Base-by-base conservation (phyloP, 1,284 basidiomycete genomes). In the Boletus calvinii region DNA sequence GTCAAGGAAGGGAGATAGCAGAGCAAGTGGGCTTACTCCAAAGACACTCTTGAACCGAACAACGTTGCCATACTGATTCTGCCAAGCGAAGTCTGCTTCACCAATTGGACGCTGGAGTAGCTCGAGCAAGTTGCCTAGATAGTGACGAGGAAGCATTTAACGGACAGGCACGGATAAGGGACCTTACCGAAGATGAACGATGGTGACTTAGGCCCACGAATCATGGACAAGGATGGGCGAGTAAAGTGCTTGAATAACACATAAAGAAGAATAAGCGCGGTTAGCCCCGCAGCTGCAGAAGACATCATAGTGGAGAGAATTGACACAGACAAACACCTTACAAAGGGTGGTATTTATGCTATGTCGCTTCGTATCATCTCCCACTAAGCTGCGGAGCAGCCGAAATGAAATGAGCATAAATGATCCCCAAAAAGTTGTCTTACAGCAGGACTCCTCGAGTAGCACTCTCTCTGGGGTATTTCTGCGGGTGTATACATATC, bases 41-140 rank as follows among this genome's bases (percentile, higher is more conserved):
- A 69, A 40, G 17, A 60, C 40, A 3, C 57, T 55, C 41, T 60
- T 69, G 50, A 71, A 55, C 1, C 66, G 62, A 32, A 72, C 34
- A 3, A 65, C 22, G 22, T 63, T 53, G 1, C 70, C 71, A 50
- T 68, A 72, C n/a, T 52, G 46, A 38, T 18, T 52, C 24, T 67
- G 62, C 70, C 71, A 72, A 32, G 51, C 59, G 39, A 71, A 64
- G n/a, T 72, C 71, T 0, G 55, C 56, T 46, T 70, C 58, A 4
- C 62, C 70, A 1, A 50, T 62, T 6, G 69, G 58, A 37, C 57
- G 52, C 37, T 59, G 66, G 42, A 59, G 54, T 22, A 69, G 4
- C 35, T 70, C 57, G 2, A 58, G 48, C 54, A 69, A 24, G 52
- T 70, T 63, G 0, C 68, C 66, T 67, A 4, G 2, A 3, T 18